Base-by-base conservation (phyloP, 176 grass and related monocot species). In the Eleusine indica region DNA sequence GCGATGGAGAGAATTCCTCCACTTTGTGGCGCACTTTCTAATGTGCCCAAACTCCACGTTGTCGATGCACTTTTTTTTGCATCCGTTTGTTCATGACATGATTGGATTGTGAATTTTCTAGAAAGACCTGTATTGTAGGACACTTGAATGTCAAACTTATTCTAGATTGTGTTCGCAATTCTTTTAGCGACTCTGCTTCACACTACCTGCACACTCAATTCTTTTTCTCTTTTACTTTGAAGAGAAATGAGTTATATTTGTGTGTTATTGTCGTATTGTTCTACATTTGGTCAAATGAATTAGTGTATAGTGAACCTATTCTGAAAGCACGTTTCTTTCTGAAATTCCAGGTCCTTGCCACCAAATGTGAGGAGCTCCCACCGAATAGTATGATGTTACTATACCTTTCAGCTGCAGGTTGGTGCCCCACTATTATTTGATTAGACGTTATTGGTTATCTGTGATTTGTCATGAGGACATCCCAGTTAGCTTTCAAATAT, bases 391-490 rank as follows among this genome's bases (percentile, higher is more conserved):
- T 98, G 53, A 73, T 94, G 77, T 85, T 98, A 81, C 82, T 98
- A 88, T 98, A 98, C 76, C 88, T 98, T 85, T 98, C 95, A 79
- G 90, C 90, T 88, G 54, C 88, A 91, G 95, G 95, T 98, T 87
- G 46, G 89, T 78, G 69, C 37, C 70, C 14, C 6, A 75, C 30
- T 21, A 28, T 74, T 83, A 35, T 85, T 72, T 67, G 46, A 74
- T n/a, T 77, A 37, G 15, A 68, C 71, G 1, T 79, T 89, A 17
- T 76, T 49, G 37, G 62, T 67, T 61, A 76, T 80, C 6, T 60
- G 5, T 32, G 3, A 8, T 29, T 22, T 71, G 10, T 66, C 6
- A 32, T 1, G 14, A 76, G 69, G 57, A 65, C 35, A 72, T 65
- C 75, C 30, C 48, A 77, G 51, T 85, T 82, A 61, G 40, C 29